Conservation (phyloP, 1,284 basidiomycete genomes). For the Cryptococcus wingfieldii region DNA sequence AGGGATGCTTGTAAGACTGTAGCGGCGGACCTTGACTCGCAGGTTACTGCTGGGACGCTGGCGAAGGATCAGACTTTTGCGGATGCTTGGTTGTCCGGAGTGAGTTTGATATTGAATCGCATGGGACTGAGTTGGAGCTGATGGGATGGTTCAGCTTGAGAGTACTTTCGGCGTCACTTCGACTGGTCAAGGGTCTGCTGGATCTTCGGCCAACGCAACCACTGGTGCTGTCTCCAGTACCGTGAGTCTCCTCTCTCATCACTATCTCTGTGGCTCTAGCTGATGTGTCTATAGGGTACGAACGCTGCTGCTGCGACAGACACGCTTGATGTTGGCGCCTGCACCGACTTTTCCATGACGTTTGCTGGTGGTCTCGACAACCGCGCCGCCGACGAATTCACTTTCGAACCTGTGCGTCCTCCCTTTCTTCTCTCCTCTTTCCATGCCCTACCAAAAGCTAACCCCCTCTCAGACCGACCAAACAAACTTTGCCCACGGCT, state of each 20-base stretch:
- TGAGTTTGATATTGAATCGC: conserved; percentile 4
- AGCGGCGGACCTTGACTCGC: conserved; percentile 22
- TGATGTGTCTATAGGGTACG: too few species aligned
- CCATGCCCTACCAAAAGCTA: too few species aligned
- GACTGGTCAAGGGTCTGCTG: too few species aligned
- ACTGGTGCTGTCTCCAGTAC: too few species aligned
- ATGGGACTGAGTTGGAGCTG: neutral
- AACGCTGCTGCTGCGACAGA: conserved; percentile 4
- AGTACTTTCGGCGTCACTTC: conserved; percentile 17
- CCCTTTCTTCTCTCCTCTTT: too few species aligned
- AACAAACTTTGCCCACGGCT: conserved; percentile 26
- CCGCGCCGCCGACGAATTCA: conserved; percentile 55
- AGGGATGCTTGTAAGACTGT: conserved; percentile 21
- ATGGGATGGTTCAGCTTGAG: conserved; percentile 15
- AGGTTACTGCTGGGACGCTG: conserved; percentile 21
- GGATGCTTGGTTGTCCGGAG: conserved; percentile 33
- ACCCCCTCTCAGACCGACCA: conserved; percentile 10
- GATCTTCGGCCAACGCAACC: too few species aligned
- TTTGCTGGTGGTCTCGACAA: conserved; percentile 60
- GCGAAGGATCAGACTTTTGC: conserved; percentile 28
- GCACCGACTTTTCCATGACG: conserved; percentile 52
- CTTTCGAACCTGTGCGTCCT: conserved; percentile 19
- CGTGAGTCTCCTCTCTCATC: too few species aligned
- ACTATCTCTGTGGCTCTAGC: too few species aligned
- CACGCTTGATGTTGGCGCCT: conserved; percentile 18